Base-by-base conservation (phyloP, 2,329 filamentous ascomycete species). In the Stachybotrys chartarum region DNA sequence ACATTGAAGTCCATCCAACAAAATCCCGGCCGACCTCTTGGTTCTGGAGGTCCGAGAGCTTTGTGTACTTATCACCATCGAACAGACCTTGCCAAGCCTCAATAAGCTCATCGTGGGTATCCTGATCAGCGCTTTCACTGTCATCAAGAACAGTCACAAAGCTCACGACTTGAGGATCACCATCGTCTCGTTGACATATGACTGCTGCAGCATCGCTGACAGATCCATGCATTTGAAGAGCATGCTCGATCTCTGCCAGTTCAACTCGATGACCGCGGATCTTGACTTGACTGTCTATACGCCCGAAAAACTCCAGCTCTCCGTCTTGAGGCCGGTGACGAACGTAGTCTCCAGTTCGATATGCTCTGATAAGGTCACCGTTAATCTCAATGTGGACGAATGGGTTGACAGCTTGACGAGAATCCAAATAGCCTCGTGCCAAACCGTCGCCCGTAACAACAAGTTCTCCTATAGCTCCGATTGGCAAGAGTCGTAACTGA, bases 251-350 rank as follows among this genome's bases (percentile, higher is more conserved):
- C 39, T 70, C 67, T 0, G 55, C 61, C 2, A 64, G 53, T 53
- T 71, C 68, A 32, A 70, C 52, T 2, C 68, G 63, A 10, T 70
- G 62, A 11, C 68, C 67, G n/a, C 66, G 61, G 11, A 70, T 58
- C 55, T 70, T 70, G 51, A 67, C 56, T 24, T 68, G 66, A 3
- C 51, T 46, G 18, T 70, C 66, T 2, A 64, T 61, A 11, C 67
- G 63, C 1, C 64, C 64, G 1, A 68, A 56, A 50, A 66, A 68
- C 46, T 67, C 65, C 2, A 69, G 39, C 2, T 58, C 45, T 1
- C 62, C 61, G 50, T 68, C 64, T 1, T n/a, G 30, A 0, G 59
- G 59, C 0, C 63, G 53, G 39, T 57, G 62, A 1, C 66, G 62
- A 10, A 58, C 64, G 31, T 54, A 54, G 30, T 70, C 67, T 1